Evolutionary conservation across 1,284 basidiomycete genomes (phyloP), one percentile per base, ranked within the genome.

Genomic region (Trametes versicolor): DNA sequence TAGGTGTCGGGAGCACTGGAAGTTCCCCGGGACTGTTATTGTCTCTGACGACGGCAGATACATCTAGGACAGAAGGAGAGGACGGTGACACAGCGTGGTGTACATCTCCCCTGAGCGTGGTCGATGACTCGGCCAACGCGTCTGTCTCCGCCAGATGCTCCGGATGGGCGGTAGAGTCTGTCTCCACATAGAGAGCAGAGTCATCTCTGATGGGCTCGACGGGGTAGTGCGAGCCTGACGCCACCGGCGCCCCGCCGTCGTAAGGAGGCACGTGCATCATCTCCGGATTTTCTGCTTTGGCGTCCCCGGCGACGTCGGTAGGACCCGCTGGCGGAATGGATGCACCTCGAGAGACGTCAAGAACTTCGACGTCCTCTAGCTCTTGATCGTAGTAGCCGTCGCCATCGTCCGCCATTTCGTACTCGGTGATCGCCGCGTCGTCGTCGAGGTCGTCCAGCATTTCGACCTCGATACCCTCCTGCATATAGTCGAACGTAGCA

Each of bases 341-440:
- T 21, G 74, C 66, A 4, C 66, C 73, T 51, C 76, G 77, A 29
- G 85, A 82, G 45, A 78, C 83, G 72, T 90, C 89, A 70, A 83
- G 81, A 43, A 91, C 83, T 71, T 92, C 89, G 51, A 91, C 80
- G 74, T 93, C 77, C 66, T 77, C 74, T 68, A 78, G 58, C 36
- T 79, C 78, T 12, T 75, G 76, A 62, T 81, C 72, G 66, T 61
- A 53, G 57, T 76, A 74, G 71, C 74, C 73, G 58, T 77, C 78
- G 49, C 75, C 78, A 62, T 83, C 84, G 69, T 88, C 89, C 21
- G 81, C 82, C 91, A 93, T 93, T 69, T 92, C 91, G 74, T 89
- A 92, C 76, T 93, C 91, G 50, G 80, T 78, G 64, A 83, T 82
- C 34, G 81, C 80, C 27, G 72, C 76, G 72, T 83, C 84, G 69